Conservation (phyloP, 352 stramenopile genomes). For the Globisporangium heterothallicum region DNA sequence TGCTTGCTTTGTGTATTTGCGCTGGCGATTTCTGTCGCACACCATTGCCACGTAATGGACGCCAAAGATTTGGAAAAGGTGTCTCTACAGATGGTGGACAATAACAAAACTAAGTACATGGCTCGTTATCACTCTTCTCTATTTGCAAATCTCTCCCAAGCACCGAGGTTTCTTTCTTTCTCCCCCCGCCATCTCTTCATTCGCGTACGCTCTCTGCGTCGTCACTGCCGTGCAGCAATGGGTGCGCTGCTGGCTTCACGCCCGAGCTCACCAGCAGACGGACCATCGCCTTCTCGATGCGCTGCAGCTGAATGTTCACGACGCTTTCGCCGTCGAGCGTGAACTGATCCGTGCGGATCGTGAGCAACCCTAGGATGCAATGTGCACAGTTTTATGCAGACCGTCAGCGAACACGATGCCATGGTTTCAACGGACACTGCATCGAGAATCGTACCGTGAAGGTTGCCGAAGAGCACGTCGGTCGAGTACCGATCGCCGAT, state of each 20-base stretch:
- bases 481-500: slow-evolving; percentile 96
- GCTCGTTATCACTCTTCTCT: no score
- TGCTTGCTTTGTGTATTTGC: no score
- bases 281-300: slow-evolving; percentile 60
- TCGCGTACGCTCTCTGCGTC: not conserved
- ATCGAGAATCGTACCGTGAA: slow-evolving; percentile 58
- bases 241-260: slow-evolving; percentile 36
- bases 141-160: no score
- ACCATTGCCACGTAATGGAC: no score
- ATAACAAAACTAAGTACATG: no score
- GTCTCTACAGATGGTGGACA: no score
- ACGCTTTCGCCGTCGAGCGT: slow-evolving; percentile 53
- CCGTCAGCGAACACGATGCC: not conserved
- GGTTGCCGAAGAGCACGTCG: slow-evolving; percentile 96
- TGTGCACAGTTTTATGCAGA: not conserved
- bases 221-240: slow-evolving; percentile 16
- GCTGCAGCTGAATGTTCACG: slow-evolving; percentile 65
- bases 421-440: not conserved
- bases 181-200: not conserved
- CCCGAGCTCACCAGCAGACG: slow-evolving; percentile 35
- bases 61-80: no score
- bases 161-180: no score
- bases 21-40: no score
- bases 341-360: slow-evolving; percentile 92
- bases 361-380: slow-evolving; percentile 81